Evolutionary conservation across 495 filamentous ascomycete genomes (phyloP).

Genomic region (Letharia columbiana): DNA sequence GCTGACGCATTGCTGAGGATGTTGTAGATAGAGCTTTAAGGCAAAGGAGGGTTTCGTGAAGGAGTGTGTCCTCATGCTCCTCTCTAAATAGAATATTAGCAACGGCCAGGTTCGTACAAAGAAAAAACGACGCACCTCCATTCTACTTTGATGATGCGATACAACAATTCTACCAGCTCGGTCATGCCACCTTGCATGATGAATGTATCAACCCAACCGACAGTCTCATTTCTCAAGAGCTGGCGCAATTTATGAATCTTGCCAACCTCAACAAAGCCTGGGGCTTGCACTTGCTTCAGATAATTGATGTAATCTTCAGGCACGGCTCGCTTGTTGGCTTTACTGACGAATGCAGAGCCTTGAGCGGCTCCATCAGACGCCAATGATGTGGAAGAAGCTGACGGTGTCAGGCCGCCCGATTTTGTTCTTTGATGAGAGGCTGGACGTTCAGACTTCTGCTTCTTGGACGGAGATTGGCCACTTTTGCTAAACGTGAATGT

Average conservation of each 20-base stretch:
- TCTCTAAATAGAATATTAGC: slow-evolving; percentile 49
- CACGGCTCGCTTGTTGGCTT: slow-evolving; percentile 41
- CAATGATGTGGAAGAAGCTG: slow-evolving; percentile 41
- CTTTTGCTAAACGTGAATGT: slow-evolving; percentile 68
- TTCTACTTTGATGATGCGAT: slow-evolving; percentile 87
- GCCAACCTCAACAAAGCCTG: slow-evolving; percentile 80
- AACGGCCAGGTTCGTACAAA: not conserved
- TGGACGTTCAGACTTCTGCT: slow-evolving; percentile 44
- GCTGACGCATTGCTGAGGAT: slow-evolving; percentile 66
- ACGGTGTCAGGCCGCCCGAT: slow-evolving; percentile 38
- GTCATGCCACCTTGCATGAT: slow-evolving; percentile 84
- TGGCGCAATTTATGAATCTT: slow-evolving; percentile 88
- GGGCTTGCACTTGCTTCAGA: slow-evolving; percentile 64
- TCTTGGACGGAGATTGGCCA: slow-evolving; percentile 49
- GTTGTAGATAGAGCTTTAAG: slow-evolving; percentile 94
- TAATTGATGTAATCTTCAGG: slow-evolving; percentile 80
- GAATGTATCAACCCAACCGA: slow-evolving; percentile 89
- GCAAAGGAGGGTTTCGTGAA: slow-evolving; percentile 88
- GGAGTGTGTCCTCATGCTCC: slow-evolving; percentile 88
- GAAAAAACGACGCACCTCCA: slow-evolving; percentile 64
- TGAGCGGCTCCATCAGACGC: slow-evolving; percentile 36
- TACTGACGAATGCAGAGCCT: slow-evolving; percentile 36
- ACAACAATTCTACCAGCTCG: slow-evolving; percentile 75
- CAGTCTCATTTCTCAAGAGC: slow-evolving; percentile 85
- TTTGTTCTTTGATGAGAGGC: slow-evolving; percentile 33